phyloP scores from a whole-genome alignment of 2,329 filamentous ascomycete species.

The Lachnellula hyalina region DNA sequence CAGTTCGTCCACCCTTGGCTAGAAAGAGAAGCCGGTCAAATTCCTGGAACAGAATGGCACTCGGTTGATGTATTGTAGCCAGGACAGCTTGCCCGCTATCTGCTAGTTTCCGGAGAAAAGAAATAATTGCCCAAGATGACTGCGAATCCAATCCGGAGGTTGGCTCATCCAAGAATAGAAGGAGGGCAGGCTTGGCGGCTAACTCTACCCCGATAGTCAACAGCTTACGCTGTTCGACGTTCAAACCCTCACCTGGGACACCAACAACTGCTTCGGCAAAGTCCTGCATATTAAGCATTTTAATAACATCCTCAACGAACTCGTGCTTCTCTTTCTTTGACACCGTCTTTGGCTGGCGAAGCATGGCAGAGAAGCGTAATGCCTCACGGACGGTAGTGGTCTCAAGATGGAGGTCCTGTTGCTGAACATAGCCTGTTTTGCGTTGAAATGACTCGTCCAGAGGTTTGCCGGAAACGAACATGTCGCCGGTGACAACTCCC shows the following conservation, averaged over 20 bases:
- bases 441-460: constrained; percentile 69
- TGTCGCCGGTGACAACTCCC: constrained; percentile 83
- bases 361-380: constrained; percentile 76
- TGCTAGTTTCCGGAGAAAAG: constrained; percentile 83
- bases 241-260: constrained; percentile 81
- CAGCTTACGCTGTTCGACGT: constrained; percentile 66
- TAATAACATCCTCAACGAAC: constrained; percentile 89
- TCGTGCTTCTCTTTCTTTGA: constrained; percentile 72
- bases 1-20: constrained; percentile 68
- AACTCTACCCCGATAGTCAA: constrained; percentile 96
- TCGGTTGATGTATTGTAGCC: constrained; percentile 94
- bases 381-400: constrained; percentile 83
- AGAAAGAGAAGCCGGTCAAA: constrained; percentile 79
- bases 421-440: constrained; percentile 88
- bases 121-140: constrained; percentile 87
- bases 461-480: constrained; percentile 40
- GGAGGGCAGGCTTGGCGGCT: constrained; percentile 80
- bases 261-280: constrained; percentile 90
- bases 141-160: constrained; percentile 92
- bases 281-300: constrained; percentile 82
- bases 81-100: constrained; percentile 87
- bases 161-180: constrained; percentile 91
- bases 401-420: constrained; percentile 83
- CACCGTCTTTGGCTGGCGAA: constrained; percentile 75
- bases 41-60: constrained; percentile 86